Conservation (phyloP, 371 early-diverging fungal species). For the Haplosporangium sp. region DNA sequence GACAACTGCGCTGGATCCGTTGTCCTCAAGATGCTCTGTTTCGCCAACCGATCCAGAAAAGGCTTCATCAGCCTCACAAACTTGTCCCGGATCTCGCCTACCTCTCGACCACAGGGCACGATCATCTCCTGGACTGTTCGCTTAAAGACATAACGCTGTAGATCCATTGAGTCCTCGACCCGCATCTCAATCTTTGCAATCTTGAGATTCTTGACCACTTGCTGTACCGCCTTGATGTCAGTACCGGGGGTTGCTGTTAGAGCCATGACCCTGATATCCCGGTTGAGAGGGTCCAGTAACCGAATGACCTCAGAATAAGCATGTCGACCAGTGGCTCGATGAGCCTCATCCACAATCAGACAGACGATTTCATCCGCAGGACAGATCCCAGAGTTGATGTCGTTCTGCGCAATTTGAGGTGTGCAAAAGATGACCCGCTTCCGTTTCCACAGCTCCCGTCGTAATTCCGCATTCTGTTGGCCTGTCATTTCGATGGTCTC, state of each 20-base stretch:
- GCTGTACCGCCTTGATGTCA: conserved; percentile 80
- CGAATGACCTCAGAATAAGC: conserved; percentile 84
- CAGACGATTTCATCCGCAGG: conserved; percentile 69
- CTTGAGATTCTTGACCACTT: conserved; percentile 78
- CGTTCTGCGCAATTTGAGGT: conserved; percentile 92
- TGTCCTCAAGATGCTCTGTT: conserved; percentile 53
- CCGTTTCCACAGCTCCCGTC: conserved; percentile 63
- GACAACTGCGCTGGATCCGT: conserved; percentile 58
- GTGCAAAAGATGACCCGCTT: conserved; percentile 90
- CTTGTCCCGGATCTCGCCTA: conserved; percentile 60
- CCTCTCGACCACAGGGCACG: conserved; percentile 70
- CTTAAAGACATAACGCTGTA: conserved; percentile 78
- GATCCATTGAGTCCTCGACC: conserved; percentile 91
- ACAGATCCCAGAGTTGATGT: conserved; percentile 70
- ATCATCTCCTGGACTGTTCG: conserved; percentile 73
- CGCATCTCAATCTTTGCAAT: conserved; percentile 86
- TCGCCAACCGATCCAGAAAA: conserved; percentile 59
- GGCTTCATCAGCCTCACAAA: conserved; percentile 57
- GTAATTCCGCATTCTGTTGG: conserved; percentile 61
- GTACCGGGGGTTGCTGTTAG: conserved; percentile 93
- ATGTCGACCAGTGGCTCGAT: conserved; percentile 87
- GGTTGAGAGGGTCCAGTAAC: conserved; percentile 61
- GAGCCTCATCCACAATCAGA: conserved; percentile 95
- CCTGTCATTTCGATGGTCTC: conserved; percentile 86
- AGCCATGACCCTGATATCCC: conserved; percentile 83